These are phyloP conservation scores for Eucalyptus pauciflora DNA, from an alignment of 345 rosid species.

Conservation along the genomic window DNA sequence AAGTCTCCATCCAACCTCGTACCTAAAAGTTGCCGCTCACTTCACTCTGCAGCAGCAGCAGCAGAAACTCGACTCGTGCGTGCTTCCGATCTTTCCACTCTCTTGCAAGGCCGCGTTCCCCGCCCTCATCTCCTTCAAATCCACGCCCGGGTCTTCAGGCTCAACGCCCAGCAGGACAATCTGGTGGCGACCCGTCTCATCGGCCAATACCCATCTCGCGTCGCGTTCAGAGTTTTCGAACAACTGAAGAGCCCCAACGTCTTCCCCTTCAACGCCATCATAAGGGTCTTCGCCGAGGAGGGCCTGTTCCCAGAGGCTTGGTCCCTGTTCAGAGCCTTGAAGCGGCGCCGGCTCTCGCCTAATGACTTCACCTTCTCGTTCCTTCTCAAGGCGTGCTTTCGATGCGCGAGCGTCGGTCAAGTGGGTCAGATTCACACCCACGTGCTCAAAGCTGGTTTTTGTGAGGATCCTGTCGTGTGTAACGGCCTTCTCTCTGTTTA, in stretches of 20 bases:
- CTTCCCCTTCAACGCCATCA: constrained; percentile 36
- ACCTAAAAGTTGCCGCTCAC: background rate
- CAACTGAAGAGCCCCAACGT: constrained; percentile 18
- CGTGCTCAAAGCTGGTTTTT: constrained; percentile 11
- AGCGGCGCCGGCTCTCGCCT: constrained; percentile 3
- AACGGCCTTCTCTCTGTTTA: constrained; percentile 13
- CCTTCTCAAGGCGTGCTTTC: constrained; percentile 14
- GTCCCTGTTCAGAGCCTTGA: constrained; percentile 10
- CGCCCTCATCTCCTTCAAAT: constrained; percentile 19
- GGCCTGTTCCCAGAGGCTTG: background rate
- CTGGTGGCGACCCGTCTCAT: constrained; percentile 25
- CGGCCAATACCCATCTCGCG: constrained; percentile 12
- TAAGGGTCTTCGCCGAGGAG: constrained; percentile 18
- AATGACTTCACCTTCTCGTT: constrained; percentile 24
- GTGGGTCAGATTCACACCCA: constrained; percentile 20
- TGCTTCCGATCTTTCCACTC: constrained; percentile 1
- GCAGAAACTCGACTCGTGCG: background rate
- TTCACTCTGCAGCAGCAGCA: background rate
- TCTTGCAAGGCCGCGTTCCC: constrained; percentile 14
- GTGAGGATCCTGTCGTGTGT: constrained; percentile 13
- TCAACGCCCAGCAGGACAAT: constrained; percentile 17
- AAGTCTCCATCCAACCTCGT: background rate
- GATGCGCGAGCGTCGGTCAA: background rate
- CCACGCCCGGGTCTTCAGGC: constrained; percentile 13
- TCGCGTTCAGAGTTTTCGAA: constrained; percentile 10